phyloP scores from a whole-genome alignment of 208 protist genomes.

The Trypanosoma avium region DNA sequence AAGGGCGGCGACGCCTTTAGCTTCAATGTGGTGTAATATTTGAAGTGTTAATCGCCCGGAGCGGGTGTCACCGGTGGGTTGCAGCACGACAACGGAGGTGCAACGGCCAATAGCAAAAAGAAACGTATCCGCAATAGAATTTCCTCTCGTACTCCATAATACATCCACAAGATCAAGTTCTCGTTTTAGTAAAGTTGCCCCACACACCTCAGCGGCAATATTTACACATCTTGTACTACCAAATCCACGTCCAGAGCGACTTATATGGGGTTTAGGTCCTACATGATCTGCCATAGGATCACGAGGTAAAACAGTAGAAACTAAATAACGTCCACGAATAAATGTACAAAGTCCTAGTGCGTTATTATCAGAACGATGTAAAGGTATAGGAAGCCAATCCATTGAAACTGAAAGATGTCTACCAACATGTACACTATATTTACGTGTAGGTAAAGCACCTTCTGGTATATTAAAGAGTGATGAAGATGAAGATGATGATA shows the following conservation, averaged over 20 bases:
- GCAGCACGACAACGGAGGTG: slow-evolving; percentile 19
- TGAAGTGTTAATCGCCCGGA: slow-evolving; percentile 12
- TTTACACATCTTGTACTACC: neutral
- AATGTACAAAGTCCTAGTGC: slow-evolving; percentile 25
- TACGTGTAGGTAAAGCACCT: neutral
- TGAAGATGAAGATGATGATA: neutral
- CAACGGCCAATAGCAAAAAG: slow-evolving; percentile 23
- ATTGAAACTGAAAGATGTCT: slow-evolving; percentile 2
- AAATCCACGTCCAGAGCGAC: too few species aligned
- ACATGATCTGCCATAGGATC: neutral
- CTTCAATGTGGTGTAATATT: slow-evolving; percentile 16
- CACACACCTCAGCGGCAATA: slow-evolving; percentile 16
- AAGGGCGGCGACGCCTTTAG: neutral
- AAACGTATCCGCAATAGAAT: slow-evolving; percentile 21
- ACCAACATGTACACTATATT: slow-evolving; percentile 19
- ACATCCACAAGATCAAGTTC: slow-evolving; percentile 8
- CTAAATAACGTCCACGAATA: slow-evolving; percentile 18
- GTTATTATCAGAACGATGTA: slow-evolving; percentile 22
- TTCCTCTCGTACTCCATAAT: slow-evolving; percentile 13
- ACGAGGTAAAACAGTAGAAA: slow-evolving; percentile 19
- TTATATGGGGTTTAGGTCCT: too few species aligned
- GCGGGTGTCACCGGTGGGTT: slow-evolving; percentile 16
- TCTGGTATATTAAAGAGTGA: neutral
- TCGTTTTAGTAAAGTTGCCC: slow-evolving; percentile 13
- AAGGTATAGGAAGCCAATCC: slow-evolving; percentile 26